These are phyloP conservation scores for Elaeis oleifera DNA, from an alignment of 202 grass and related monocot species.

Conservation along the genomic window DNA sequence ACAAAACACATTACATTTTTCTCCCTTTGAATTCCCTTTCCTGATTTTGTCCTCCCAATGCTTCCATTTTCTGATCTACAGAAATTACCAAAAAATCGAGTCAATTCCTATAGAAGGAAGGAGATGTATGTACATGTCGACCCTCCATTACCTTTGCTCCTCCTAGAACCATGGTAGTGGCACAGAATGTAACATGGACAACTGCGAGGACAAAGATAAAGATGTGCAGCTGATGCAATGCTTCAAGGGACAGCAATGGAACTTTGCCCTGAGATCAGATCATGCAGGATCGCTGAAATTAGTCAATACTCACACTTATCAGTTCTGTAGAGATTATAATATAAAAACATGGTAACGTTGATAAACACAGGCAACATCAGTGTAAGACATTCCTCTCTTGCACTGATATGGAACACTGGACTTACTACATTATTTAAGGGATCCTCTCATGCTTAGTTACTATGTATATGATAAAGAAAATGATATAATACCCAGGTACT, in stretches of 20 bases:
- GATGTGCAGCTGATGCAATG: conserved; percentile 74
- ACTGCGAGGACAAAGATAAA: conserved; percentile 91
- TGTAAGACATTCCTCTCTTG: no score
- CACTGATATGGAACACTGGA: no score
- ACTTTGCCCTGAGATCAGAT: conserved; percentile 41
- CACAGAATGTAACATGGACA: conserved; percentile 64
- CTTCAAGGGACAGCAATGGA: conserved; percentile 56
- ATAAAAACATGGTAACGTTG: no score
- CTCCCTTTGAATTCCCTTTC: conserved; percentile 2
- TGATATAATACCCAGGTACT: no score
- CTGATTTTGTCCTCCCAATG: not conserved
- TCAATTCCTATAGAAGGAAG: not conserved
- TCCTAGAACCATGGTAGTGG: conserved; percentile 63
- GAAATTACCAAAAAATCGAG: conserved; percentile 7
- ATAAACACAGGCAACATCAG: no score
- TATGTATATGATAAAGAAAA: no score
- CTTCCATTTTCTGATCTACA: not conserved
- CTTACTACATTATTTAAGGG: no score
- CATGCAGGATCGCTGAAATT: no score
- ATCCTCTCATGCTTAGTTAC: no score
- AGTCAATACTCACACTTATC: no score
- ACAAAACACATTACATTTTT: conserved; percentile 4
- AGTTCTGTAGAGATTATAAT: no score
- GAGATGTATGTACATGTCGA: not conserved
- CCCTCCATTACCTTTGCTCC: conserved; percentile 38